Evolutionary conservation across 1,284 basidiomycete species (phyloP).

Genomic region (Pascua guehoae): DNA sequence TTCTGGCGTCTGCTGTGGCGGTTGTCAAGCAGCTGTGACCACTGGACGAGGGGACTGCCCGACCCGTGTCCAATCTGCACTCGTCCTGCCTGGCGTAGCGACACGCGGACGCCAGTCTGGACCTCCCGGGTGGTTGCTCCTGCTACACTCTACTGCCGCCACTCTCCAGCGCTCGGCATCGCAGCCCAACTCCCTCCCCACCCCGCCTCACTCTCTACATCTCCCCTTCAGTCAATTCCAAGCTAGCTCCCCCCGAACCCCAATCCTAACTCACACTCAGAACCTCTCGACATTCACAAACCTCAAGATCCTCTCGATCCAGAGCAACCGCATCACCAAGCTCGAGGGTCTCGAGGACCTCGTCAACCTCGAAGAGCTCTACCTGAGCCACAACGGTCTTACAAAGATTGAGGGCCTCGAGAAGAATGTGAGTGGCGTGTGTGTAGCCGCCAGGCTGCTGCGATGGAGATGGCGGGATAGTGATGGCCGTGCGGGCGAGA

Average conservation of each 20-base stretch:
- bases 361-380: constrained; percentile 78
- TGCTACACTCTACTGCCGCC: too few relatives aligned
- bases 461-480: neutral
- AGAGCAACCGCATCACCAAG: constrained; percentile 89
- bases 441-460: neutral
- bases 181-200: too few relatives aligned
- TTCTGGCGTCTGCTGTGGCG: too few relatives aligned
- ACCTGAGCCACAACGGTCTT: constrained; percentile 91
- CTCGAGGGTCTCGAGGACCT: constrained; percentile 74
- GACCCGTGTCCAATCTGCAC: too few relatives aligned
- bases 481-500: too few relatives aligned
- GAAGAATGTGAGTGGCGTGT: constrained; percentile 60
- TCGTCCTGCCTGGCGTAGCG: too few relatives aligned
- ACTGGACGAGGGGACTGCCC: neutral
- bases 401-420: constrained; percentile 80
- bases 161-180: too few relatives aligned
- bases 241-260: neutral
- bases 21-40: too few relatives aligned
- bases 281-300: constrained; percentile 61
- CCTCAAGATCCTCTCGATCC: constrained; percentile 78
- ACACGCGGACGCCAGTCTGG: too few relatives aligned
- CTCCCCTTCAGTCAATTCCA: too few relatives aligned
- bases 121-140: too few relatives aligned
- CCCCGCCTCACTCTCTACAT: too few relatives aligned
- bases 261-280: neutral